Base-by-base conservation (phyloP, 2,329 filamentous ascomycete genomes). In the Arthrobotrys pseudoclavata region DNA sequence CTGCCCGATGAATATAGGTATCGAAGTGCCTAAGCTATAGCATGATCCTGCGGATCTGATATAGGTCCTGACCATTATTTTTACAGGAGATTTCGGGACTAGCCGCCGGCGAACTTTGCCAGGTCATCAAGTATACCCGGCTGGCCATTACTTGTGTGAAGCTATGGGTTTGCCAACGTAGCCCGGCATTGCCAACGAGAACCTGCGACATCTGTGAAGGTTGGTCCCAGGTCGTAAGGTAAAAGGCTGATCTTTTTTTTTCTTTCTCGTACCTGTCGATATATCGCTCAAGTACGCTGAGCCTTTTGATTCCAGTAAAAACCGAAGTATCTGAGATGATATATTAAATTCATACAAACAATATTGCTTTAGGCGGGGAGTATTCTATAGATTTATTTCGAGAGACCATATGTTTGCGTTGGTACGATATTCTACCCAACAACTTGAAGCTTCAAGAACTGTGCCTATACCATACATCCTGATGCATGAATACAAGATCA, bases 81-180 rank as follows among this genome's bases (percentile, higher is more conserved):
- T 12, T 34, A 9, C 4, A 13, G 52, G 26, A 53, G 15, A 53
- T 37, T 37, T 34, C 52, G 52, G 31, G 15, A 57, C 29, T 57
- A 57, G 52, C 52, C 52, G 52, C 52, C 29, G 50, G 50, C 24
- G 13, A 31, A 9, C 24, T 31, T 53, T 31, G 50, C 50, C 50
- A 52, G 22, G 9, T 52, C 50, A 53, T 31, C 12, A 50, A 24
- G 20, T 50, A 50, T 50, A 24, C 47, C 26, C 50, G 26, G 12
- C 26, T 15, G 10, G n/a, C 42, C 42, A 20, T 40, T 20, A 45
- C 18, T 31, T 31, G 26, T 26, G 50, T 31, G 22, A 53, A 10
- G 12, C 22, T 53, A 31, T 4, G 18, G 26, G 24, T 18, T 31
- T 31, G 52, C 52, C 52, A 57, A 57, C n/a, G 29, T 45, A 45